Evolutionary conservation across 2,329 filamentous ascomycete species (phyloP).

Genomic region (Arthrobotrys iridis): DNA sequence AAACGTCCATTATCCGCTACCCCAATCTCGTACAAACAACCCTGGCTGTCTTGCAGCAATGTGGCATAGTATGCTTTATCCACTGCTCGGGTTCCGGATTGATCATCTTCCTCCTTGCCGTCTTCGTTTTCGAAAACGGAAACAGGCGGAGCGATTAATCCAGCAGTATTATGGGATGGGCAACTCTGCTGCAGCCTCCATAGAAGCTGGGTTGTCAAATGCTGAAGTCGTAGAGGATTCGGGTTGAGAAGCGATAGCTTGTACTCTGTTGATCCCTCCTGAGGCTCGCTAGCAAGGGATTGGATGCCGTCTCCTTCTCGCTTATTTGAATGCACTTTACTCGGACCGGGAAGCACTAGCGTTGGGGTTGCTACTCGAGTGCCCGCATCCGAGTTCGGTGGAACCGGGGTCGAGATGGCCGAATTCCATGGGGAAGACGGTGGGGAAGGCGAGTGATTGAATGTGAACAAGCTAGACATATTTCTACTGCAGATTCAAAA

Average conservation of each 20-base stretch:
- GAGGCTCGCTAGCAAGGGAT: slow-evolving; percentile 86
- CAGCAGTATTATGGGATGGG: slow-evolving; percentile 73
- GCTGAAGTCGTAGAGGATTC: slow-evolving; percentile 73
- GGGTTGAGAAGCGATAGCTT: slow-evolving; percentile 78
- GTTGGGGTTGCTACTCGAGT: slow-evolving; percentile 61
- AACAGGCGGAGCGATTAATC: slow-evolving; percentile 65
- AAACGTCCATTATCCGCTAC: slow-evolving; percentile 94
- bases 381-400: slow-evolving; percentile 54
- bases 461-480: slow-evolving; percentile 97
- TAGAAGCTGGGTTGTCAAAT: slow-evolving; percentile 91
- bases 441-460: slow-evolving; percentile 84
- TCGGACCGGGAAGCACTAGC: slow-evolving; percentile 55
- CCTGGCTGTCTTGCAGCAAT: slow-evolving; percentile 89
- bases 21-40: slow-evolving; percentile 94
- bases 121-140: slow-evolving; percentile 61
- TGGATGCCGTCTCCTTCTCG: slow-evolving; percentile 72
- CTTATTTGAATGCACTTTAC: slow-evolving; percentile 58
- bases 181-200: slow-evolving; percentile 97
- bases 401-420: slow-evolving; percentile 64
- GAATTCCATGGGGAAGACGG: slow-evolving; percentile 88
- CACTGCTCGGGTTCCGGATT: slow-evolving; percentile 65
- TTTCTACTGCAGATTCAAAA: neutral
- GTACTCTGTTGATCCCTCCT: slow-evolving; percentile 94
- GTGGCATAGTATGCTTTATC: slow-evolving; percentile 66
- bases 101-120: slow-evolving; percentile 64